These are phyloP conservation scores for Xylaria longipes DNA, from an alignment of 495 filamentous ascomycete genomes.

Conservation along the genomic window DNA sequence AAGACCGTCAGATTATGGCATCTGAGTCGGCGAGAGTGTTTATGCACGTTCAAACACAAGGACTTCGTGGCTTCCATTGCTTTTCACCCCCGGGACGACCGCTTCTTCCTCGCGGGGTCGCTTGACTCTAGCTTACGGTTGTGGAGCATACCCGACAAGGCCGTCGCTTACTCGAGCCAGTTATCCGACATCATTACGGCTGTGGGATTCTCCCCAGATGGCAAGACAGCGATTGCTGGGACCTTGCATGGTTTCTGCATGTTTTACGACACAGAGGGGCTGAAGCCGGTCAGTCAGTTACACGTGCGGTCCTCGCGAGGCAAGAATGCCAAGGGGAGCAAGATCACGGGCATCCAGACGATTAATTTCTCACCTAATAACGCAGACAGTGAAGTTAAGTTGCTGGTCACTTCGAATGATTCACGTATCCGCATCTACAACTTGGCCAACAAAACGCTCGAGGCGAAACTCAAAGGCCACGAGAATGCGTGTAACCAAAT, in stretches of 20 bases:
- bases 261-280: constrained; percentile 93
- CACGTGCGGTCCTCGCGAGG: constrained; percentile 90
- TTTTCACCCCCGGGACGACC: constrained; percentile 94
- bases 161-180: constrained; percentile 83
- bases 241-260: constrained; percentile 84
- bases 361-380: constrained; percentile 63
- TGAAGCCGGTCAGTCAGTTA: constrained; percentile 83
- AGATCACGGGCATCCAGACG: constrained; percentile 94
- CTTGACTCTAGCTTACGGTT: constrained; percentile 89
- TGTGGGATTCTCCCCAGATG: constrained; percentile 92
- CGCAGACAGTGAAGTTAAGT: constrained; percentile 73
- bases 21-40: constrained; percentile 79
- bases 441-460: constrained; percentile 78
- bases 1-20: constrained; percentile 98
- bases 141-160: constrained; percentile 98
- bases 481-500: constrained; percentile 94
- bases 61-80: constrained; percentile 95
- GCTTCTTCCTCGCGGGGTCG: constrained; percentile 95
- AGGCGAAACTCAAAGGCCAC: constrained; percentile 91
- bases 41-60: constrained; percentile 95
- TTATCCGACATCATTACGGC: constrained; percentile 91
- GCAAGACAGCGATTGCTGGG: constrained; percentile 87
- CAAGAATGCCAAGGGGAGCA: constrained; percentile 93
- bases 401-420: constrained; percentile 94
- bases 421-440: constrained; percentile 93